phyloP scores from a whole-genome alignment of 2,329 filamentous ascomycete genomes.

The Microcera coccophila region DNA sequence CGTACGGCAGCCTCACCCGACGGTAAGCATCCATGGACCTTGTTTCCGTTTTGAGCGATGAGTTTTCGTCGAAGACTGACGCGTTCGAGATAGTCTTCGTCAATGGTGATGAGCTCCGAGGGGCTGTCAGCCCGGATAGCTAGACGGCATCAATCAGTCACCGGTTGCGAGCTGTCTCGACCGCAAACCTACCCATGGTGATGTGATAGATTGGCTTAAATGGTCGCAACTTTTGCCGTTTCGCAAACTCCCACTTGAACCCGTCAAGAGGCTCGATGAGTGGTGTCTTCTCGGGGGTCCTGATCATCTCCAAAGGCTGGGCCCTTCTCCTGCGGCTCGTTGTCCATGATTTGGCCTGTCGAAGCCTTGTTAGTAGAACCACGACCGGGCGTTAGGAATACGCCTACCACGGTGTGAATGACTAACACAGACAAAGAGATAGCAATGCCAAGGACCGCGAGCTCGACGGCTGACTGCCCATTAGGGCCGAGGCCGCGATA shows the following conservation, averaged over 20 bases:
- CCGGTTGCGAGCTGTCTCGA: not conserved
- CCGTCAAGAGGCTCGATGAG: conserved; percentile 23
- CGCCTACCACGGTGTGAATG: conserved; percentile 12
- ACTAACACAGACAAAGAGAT: conserved; percentile 9
- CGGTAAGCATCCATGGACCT: conserved; percentile 42
- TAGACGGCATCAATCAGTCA: conserved; percentile 17
- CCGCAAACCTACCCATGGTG: conserved; percentile 45
- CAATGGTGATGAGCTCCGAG: conserved; percentile 51
- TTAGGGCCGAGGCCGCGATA: not conserved
- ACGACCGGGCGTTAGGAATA: not conserved
- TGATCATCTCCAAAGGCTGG: not conserved
- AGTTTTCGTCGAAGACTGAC: conserved; percentile 39
- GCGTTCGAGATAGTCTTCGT: conserved; percentile 46
- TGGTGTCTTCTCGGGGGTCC: conserved; percentile 1
- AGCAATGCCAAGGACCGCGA: conserved; percentile 8
- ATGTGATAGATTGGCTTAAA: conserved; percentile 53
- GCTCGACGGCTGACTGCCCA: conserved; percentile 6
- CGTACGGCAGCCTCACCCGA: conserved; percentile 39
- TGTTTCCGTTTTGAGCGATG: conserved; percentile 36
- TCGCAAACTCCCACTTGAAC: conserved; percentile 39
- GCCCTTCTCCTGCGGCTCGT: conserved; percentile 8
- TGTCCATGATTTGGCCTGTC: conserved; percentile 21
- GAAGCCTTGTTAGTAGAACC: not conserved
- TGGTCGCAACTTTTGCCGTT: conserved; percentile 41
- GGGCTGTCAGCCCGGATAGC: conserved; percentile 41